Base-by-base conservation (phyloP, 2,329 filamentous ascomycete genomes). In the Venturia oleaginea region DNA sequence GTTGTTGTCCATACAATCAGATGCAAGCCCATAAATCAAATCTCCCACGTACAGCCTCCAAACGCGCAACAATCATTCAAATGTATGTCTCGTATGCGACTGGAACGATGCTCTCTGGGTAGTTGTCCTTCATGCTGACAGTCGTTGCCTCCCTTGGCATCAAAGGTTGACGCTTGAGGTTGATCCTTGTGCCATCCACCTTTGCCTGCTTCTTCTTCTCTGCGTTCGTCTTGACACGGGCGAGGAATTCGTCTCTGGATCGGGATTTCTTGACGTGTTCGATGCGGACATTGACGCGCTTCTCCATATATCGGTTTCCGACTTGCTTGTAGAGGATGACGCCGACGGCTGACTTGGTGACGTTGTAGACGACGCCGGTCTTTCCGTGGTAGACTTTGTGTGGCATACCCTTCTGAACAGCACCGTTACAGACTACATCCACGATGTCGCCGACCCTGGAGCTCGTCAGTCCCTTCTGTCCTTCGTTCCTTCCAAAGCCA, bases 321-420 rank as follows among this genome's bases (percentile, higher is more conserved):
- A 99, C 94, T 81, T 95, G 91, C 88, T 96, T 97, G 90, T 96
- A 93, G 83, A 99, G 90, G 83, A 99, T 97, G 81, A 99, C 90
- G 76, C 94, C 94, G 78, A 99, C 92, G 71, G 94, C 90, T 75
- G 86, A 90, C 88, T 97, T 96, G 83, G 93, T 94, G 76, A 99
- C 94, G 86, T 99, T 99, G 65, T 76, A 76, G 73, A 77, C 70
- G 68, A 77, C 74, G 68, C 75, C 76, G 70, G 92, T 96, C 90
- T 97, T 97, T 77, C 93, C 94, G 86, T 97, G 92, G 89, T 96
- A 97, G 83, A 96, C 64, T 55, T 34, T 66, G 54, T 62, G 46
- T 40, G 55, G 63, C 48, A 55, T 40, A 94, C 92, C 92, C 87
- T 96, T 96, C 85, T 96, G 92, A 71, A 95, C 90, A 77, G 92